Conservation (phyloP, 2,329 filamentous ascomycete genomes). For the Fusarium denticulatum region DNA sequence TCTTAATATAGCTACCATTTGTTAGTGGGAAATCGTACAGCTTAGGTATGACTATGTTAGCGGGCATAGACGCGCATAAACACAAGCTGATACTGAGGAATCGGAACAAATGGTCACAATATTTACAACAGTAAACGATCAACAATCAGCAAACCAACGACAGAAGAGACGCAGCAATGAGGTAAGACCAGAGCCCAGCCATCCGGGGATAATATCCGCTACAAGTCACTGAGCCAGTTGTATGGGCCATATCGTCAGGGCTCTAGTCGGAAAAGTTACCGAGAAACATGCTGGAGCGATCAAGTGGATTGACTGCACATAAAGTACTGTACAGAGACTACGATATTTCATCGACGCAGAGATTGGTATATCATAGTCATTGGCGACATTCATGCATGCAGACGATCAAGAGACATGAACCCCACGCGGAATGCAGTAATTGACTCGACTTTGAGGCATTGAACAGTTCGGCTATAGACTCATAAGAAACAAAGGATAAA, state of each 20-base stretch:
- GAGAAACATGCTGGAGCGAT: constrained; percentile 3
- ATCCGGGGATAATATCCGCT: constrained; percentile 1
- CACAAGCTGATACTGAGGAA: neutral
- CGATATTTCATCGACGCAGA: neutral
- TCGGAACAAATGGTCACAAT: too few relatives aligned
- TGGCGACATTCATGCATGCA: neutral
- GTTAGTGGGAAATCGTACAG: neutral
- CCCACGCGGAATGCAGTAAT: neutral
- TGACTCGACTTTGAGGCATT: neutral
- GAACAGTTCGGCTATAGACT: neutral
- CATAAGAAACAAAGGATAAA: neutral
- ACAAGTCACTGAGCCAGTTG: constrained; percentile 8
- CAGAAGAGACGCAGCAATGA: neutral
- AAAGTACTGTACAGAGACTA: neutral
- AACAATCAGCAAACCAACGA: neutral
- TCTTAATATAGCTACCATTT: neutral
- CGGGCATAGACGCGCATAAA: neutral
- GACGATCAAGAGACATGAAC: neutral
- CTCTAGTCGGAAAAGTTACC: constrained; percentile 11
- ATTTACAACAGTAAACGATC: neutral
- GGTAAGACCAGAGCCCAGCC: neutral
- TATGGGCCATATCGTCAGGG: constrained; percentile 1
- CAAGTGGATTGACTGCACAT: neutral
- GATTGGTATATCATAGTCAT: neutral
- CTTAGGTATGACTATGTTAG: neutral